Evolutionary conservation across 2,329 filamentous ascomycete genomes (phyloP).

Genomic region (Monascus ruber): DNA sequence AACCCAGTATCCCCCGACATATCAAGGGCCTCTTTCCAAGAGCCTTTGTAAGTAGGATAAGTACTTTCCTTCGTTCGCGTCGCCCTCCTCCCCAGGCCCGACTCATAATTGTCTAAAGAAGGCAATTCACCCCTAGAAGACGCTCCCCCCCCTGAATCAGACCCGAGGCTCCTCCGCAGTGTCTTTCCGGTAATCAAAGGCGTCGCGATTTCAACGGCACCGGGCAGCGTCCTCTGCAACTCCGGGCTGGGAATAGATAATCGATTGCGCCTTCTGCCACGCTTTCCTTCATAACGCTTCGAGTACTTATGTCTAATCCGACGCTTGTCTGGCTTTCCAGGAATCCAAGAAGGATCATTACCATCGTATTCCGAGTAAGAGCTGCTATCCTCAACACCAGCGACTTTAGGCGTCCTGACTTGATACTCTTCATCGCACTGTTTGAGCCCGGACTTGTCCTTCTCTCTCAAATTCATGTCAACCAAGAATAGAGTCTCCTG

Average conservation of each 20-base stretch:
- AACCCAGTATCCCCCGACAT: conserved; percentile 21
- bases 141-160: conserved; percentile 7
- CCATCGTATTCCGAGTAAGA: conserved; percentile 24
- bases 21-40: conserved; percentile 24
- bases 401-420: conserved; percentile 1
- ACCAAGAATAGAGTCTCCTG: conserved; percentile 22
- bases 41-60: conserved; percentile 18
- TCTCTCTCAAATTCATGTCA: conserved; percentile 10
- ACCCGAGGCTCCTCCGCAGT: conserved; percentile 11
- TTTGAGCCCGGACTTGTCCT: conserved; percentile 3
- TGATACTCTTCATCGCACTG: conserved; percentile 1
- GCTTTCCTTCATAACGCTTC: conserved; percentile 14
- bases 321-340: conserved; percentile 20
- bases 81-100: conserved; percentile 5
- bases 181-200: conserved; percentile 28
- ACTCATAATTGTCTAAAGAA: conserved; percentile 2
- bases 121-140: conserved; percentile 6
- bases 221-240: conserved; percentile 22
- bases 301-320: conserved; percentile 29
- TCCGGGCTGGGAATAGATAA: conserved; percentile 27
- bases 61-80: conserved; percentile 14
- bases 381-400: conserved; percentile 4
- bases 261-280: conserved; percentile 14
- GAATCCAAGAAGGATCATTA: conserved; percentile 30
- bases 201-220: conserved; percentile 31